Percentiles rank a stretch among this genome's conserved stretches.
Conservation (phyloP, 2,329 filamentous ascomycete genomes). For the Colletotrichum godetiae region DNA sequence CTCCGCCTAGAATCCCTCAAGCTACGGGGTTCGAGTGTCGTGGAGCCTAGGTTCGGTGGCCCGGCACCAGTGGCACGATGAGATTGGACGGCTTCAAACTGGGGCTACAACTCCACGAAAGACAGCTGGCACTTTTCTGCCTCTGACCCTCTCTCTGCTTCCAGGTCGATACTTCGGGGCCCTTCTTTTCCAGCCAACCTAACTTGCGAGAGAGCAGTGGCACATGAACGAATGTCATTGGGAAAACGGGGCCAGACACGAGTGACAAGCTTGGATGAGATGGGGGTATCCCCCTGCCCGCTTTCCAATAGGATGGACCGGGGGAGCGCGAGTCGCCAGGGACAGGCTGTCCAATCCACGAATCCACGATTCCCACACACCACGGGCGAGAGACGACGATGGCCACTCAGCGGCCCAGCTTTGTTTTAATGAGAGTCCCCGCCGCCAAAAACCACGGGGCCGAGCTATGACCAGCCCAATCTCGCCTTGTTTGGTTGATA, state of each 20-base stretch:
- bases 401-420: constrained; percentile 19
- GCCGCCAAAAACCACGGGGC: neutral
- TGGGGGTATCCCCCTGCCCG: constrained; percentile 2
- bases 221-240: neutral
- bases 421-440: constrained; percentile 33
- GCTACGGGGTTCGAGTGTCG: neutral
- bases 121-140: constrained; percentile 22
- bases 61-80: constrained; percentile 20
- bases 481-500: constrained; percentile 4
- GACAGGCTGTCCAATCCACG: constrained; percentile 16
- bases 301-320: constrained; percentile 23
- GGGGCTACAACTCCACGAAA: neutral
- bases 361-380: neutral
- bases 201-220: neutral
- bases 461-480: constrained; percentile 28
- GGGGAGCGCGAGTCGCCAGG: constrained; percentile 10
- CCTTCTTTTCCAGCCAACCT: neutral
- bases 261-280: neutral
- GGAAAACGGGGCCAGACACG: neutral
- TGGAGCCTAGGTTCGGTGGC: neutral
- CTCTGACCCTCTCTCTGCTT: neutral
- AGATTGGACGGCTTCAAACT: constrained; percentile 21
- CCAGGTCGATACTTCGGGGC: too few species aligned
- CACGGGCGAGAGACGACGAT: neutral
- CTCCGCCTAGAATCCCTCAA: neutral